Evolutionary conservation across 2,329 filamentous ascomycete species (phyloP), one percentile per base, ranked within the genome.

Genomic region (Xylaria sp.): DNA sequence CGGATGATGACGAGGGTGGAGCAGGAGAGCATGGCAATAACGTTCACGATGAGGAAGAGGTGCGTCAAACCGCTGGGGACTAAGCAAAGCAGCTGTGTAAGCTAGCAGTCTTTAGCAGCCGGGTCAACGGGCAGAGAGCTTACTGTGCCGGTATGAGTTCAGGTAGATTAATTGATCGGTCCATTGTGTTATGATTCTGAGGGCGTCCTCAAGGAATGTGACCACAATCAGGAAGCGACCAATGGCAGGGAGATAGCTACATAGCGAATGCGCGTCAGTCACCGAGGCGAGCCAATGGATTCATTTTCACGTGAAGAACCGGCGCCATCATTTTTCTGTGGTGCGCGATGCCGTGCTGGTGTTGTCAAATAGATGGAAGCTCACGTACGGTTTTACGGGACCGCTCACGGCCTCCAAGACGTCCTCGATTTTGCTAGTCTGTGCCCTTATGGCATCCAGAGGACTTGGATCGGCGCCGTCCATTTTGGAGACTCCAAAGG

Each of bases 351-450:
- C 9, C 34, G 53, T 10, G 10, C 13, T 23, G 49, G 47, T 47
- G 13, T 13, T 9, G 37, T 42, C 9, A n/a, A 3, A 16, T 46
- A 46, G 10, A 54, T 47, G 48, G 37, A 59, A 63, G 56, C 60
- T 61, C 61, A 86, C 90, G 75, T 84, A 99, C 89, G 94, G 94
- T 83, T 96, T 97, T 68, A 97, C 78, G 53, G 94, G 94, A 73
- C 96, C 93, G 71, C 91, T 89, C 71, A 92, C 67, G 34, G 85
- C 90, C 76, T 97, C 94, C 73, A 99, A 77, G 73, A 90, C 78
- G 74, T 99, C 94, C 79, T 99, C 94, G 67, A 99, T 93, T 83
- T 97, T 97, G 87, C 90, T 96, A 55, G 94, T 99, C 77, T 97
- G 92, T 75, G 92, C 86, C 65, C 94, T 84, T 73, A 99, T 91